Evolutionary conservation across 2,329 filamentous ascomycete genomes (phyloP).

Genomic region (Fusarium oligoseptatum): DNA sequence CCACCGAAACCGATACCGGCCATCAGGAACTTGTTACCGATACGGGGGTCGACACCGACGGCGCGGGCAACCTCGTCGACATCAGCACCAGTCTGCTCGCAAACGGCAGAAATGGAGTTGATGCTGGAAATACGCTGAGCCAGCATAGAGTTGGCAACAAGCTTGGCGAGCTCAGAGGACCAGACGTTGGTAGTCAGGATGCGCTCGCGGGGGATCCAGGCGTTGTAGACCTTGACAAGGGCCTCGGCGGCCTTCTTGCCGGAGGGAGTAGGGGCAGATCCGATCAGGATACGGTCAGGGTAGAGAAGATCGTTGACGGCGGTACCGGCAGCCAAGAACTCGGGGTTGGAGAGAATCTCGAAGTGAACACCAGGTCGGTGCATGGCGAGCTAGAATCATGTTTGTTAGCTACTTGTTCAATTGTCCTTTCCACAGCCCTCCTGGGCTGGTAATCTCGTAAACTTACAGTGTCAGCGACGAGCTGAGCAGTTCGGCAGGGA

Average conservation of each 20-base stretch:
- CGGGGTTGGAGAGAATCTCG: conserved; percentile 84
- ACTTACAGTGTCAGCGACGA: conserved; percentile 75
- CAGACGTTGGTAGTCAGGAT: conserved; percentile 81
- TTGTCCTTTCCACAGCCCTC: neutral
- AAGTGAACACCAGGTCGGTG: conserved; percentile 75
- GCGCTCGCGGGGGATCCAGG: conserved; percentile 76
- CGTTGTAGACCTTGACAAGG: conserved; percentile 75
- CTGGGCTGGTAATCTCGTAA: neutral
- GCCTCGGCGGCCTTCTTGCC: conserved; percentile 73
- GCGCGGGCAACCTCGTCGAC: conserved; percentile 78
- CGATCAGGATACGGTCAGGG: conserved; percentile 82
- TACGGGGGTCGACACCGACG: conserved; percentile 77
- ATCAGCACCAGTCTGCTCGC: conserved; percentile 81
- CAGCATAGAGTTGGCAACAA: conserved; percentile 84
- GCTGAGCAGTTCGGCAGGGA: conserved; percentile 79
- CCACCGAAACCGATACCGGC: conserved; percentile 84
- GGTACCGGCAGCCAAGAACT: conserved; percentile 84
- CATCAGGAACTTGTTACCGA: conserved; percentile 80
- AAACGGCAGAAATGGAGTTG: conserved; percentile 85
- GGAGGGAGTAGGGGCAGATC: conserved; percentile 71
- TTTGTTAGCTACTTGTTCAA: conserved; percentile 6
- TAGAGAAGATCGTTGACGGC: conserved; percentile 78
- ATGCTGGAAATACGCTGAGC: conserved; percentile 86
- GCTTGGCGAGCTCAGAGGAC: conserved; percentile 84
- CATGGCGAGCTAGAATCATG: conserved; percentile 61